A percentile compares a stretch with the other conserved stretches of the same genome.
phyloP scores from a whole-genome alignment of 495 filamentous ascomycete species.

The Viridothelium virens region DNA sequence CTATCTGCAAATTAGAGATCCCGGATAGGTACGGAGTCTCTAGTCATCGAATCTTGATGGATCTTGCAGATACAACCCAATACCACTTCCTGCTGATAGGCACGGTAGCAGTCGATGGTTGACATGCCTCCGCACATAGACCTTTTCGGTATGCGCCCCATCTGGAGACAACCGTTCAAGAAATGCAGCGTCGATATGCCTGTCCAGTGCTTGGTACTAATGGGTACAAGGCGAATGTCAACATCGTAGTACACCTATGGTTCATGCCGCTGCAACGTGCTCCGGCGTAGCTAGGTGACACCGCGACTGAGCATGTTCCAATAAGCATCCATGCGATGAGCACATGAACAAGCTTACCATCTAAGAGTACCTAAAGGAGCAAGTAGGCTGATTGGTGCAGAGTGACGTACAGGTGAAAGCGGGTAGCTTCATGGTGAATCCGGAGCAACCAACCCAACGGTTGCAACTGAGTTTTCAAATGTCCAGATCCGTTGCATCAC shows the following conservation, averaged over 20 bases:
- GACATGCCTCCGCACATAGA: background rate
- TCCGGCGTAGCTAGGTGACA: slow-evolving; percentile 1
- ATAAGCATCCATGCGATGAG: background rate
- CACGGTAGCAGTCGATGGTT: slow-evolving; percentile 3
- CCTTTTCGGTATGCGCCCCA: background rate
- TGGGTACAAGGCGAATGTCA: background rate
- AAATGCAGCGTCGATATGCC: background rate
- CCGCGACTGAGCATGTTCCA: background rate
- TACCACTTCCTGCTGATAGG: slow-evolving; percentile 1
- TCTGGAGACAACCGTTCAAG: background rate
- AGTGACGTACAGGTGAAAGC: slow-evolving; percentile 3
- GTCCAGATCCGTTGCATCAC: background rate
- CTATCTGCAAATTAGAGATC: too few relatives aligned
- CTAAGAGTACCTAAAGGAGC: too few relatives aligned
- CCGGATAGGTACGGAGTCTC: too few relatives aligned
- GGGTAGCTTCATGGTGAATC: background rate
- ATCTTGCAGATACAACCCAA: background rate
- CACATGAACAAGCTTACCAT: slow-evolving; percentile 22
- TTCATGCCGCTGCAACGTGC: background rate
- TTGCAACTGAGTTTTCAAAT: background rate
- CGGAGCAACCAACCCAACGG: background rate
- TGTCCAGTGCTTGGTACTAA: background rate
- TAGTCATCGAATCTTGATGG: background rate
- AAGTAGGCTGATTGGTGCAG: background rate
- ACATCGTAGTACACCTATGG: background rate